Percentiles rank a stretch among this genome's conserved stretches.
Evolutionary conservation across 176 grass and related monocot species (phyloP).

Genomic region (Otatea glauca): DNA sequence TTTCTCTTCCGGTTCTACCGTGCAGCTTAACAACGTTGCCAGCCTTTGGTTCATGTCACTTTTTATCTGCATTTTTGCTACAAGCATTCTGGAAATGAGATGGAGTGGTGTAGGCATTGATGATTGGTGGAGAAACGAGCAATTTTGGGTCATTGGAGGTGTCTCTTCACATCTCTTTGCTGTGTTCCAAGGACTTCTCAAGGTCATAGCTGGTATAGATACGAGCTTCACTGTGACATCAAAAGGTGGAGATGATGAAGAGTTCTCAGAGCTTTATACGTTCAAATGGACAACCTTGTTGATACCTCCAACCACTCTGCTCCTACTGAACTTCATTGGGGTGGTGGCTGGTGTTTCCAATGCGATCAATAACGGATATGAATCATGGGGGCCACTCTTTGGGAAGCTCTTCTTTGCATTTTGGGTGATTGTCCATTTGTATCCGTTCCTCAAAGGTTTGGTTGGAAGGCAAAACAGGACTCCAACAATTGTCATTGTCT

Average conservation of each 20-base stretch:
- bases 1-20: background rate
- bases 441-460: constrained; percentile 78
- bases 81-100: constrained; percentile 78
- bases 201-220: constrained; percentile 71
- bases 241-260: constrained; percentile 68
- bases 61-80: constrained; percentile 71
- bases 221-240: constrained; percentile 77
- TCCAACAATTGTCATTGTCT: constrained; percentile 73
- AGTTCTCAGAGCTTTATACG: constrained; percentile 71
- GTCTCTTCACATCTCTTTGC: constrained; percentile 72
- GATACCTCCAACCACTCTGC: constrained; percentile 61
- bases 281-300: constrained; percentile 82
- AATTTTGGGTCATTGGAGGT: constrained; percentile 83
- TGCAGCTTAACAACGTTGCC: constrained; percentile 71
- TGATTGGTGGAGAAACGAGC: constrained; percentile 81
- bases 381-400: constrained; percentile 74
- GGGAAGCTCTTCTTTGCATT: constrained; percentile 80
- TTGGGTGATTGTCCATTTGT: constrained; percentile 77
- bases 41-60: constrained; percentile 80
- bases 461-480: constrained; percentile 75
- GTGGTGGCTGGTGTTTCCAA: constrained; percentile 73
- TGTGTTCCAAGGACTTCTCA: constrained; percentile 68
- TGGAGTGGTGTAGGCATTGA: constrained; percentile 73
- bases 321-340: constrained; percentile 70
- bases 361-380: constrained; percentile 75